Base-by-base conservation (phyloP, 176 grass and related monocot genomes). In the Avena eriantha region DNA sequence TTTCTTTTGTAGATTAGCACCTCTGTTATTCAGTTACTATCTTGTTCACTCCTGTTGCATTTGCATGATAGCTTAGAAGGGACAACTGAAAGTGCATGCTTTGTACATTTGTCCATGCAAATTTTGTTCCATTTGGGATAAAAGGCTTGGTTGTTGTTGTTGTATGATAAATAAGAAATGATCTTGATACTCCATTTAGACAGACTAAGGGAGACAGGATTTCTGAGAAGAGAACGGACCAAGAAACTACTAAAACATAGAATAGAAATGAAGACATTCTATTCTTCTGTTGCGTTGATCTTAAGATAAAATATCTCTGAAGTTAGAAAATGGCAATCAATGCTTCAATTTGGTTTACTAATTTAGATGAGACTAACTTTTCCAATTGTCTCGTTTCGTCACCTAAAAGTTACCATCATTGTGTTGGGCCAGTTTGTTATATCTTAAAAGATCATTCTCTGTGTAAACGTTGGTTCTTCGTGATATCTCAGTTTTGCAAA, bases 61-160 rank as follows among this genome's bases (percentile, higher is more conserved):
- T 64, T 64, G 8, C n/a, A 16, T 63, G 57, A 41, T 46, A 64
- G 36, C 56, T 46, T 63, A 24, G 7, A 80, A 80, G 55, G 60
- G 46, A 36, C 10, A 53, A 18, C 9, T 47, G 3, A 64, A 56
- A 11, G 4, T 36, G 26, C 57, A 47, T 74, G 35, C 21, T 83
- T 83, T 73, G 17, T 43, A 63, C 54, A 61, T 63, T 33, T 26
- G 17, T 10, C 16, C 10, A 60, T 60, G 53, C 14, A 54, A 16
- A 63, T 63, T 80, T 55, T 10, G 15, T 82, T 82, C 65, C 9
- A 23, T 70, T 81, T 51, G n/a, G n/a, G n/a, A n/a, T n/a, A n/a
- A n/a, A n/a, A n/a, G n/a, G n/a, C n/a, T n/a, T n/a, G n/a, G n/a
- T n/a, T n/a, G n/a, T n/a, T n/a, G n/a, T n/a, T n/a, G n/a, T n/a